These are phyloP conservation scores for Rhodotorula paludigena DNA, from an alignment of 768 basidiomycete species.

Conservation along the genomic window DNA sequence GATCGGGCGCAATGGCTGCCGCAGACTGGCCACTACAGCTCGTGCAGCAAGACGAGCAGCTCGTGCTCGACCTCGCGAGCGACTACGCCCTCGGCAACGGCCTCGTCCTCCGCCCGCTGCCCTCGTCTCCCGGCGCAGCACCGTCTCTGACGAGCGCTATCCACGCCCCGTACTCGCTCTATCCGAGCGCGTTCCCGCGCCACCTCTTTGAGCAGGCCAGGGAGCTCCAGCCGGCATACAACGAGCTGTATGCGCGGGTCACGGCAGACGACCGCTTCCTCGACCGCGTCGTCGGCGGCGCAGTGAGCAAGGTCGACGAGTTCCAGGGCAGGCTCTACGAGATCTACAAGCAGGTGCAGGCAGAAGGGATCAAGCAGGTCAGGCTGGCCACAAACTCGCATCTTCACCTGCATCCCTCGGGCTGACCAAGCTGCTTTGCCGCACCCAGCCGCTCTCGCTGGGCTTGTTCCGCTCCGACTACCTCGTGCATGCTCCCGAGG, in stretches of 20 bases:
- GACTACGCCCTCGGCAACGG: slow-evolving; percentile 81
- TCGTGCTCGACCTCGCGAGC: slow-evolving; percentile 46
- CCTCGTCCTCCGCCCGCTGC: slow-evolving; percentile 69
- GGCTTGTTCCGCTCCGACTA: slow-evolving; percentile 95
- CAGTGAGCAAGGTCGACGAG: slow-evolving; percentile 73
- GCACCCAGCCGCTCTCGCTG: slow-evolving; percentile 69
- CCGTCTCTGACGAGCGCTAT: slow-evolving; percentile 62
- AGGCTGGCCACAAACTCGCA: too few relatives aligned
- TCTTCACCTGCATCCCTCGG: neutral
- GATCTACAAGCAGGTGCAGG: slow-evolving; percentile 71
- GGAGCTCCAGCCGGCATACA: slow-evolving; percentile 69
- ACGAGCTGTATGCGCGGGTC: slow-evolving; percentile 75
- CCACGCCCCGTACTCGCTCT: slow-evolving; percentile 81
- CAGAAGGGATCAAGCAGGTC: slow-evolving; percentile 61
- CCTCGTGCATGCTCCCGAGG: slow-evolving; percentile 61
- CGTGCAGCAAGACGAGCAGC: neutral
- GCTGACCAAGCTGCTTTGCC: neutral
- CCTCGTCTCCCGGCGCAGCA: slow-evolving; percentile 5
- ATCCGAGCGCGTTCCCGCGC: slow-evolving; percentile 81
- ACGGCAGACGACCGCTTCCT: slow-evolving; percentile 74
- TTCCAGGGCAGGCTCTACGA: slow-evolving; percentile 82
- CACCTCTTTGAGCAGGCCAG: slow-evolving; percentile 62
- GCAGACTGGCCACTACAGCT: slow-evolving; percentile 9
- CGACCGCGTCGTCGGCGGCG: slow-evolving; percentile 75
- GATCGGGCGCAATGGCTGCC: neutral